These are phyloP conservation scores for Trypanosoma caninum DNA, from an alignment of 208 protist genomes.

Conservation along the genomic window DNA sequence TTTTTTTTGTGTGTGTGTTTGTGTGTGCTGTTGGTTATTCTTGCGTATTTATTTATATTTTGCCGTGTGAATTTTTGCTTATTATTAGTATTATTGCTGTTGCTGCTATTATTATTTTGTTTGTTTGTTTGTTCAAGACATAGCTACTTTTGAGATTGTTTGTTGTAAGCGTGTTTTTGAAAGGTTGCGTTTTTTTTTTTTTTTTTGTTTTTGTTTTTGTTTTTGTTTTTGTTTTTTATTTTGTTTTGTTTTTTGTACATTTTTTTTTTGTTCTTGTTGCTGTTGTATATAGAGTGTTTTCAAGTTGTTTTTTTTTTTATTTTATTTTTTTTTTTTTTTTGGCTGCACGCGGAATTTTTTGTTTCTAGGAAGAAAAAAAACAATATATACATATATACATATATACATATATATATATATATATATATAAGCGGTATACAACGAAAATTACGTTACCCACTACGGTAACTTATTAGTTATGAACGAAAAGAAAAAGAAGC, in stretches of 20 bases:
- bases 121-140: too few relatives aligned
- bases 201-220: conserved; percentile 7
- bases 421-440: not conserved
- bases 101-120: too few relatives aligned
- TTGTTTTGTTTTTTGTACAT: too few relatives aligned
- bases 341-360: not conserved
- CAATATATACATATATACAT: not conserved
- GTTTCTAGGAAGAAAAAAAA: conserved; percentile 6
- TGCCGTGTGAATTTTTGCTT: too few relatives aligned
- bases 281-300: not conserved
- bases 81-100: too few relatives aligned
- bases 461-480: not conserved
- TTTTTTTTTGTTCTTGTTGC: conserved; percentile 5
- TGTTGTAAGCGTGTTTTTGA: too few relatives aligned
- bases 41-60: too few relatives aligned
- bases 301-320: conserved; percentile 5
- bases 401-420: not conserved
- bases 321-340: conserved; percentile 4
- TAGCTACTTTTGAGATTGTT: too few relatives aligned
- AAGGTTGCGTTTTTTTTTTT: not conserved
- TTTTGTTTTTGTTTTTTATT: not conserved
- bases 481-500: not conserved
- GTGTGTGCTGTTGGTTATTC: too few relatives aligned
- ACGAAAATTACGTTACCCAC: not conserved
- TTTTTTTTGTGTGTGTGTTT: not conserved